phyloP scores from a whole-genome alignment of 1,284 basidiomycete species.

The Xerocomus amazonicus region DNA sequence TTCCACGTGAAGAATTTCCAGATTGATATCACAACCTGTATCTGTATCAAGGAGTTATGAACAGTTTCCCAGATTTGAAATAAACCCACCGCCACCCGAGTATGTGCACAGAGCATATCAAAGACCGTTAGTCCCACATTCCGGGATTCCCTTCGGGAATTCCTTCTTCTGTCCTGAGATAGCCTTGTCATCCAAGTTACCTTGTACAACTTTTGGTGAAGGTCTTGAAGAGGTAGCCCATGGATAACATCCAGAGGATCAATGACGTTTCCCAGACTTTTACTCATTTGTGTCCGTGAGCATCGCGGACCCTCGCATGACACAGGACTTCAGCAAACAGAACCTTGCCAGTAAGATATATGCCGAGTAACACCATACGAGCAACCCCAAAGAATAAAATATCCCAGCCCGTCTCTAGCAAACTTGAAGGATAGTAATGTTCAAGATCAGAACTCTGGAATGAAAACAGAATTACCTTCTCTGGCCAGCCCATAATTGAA shows the following conservation, averaged over 20 bases:
- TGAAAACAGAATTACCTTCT: conserved; percentile 50
- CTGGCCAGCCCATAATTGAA: conserved; percentile 97
- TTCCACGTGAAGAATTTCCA: conserved; percentile 96
- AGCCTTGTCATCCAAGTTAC: conserved; percentile 93
- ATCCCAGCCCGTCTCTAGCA: conserved; percentile 99
- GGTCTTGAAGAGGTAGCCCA: conserved; percentile 77
- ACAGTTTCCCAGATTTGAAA: neutral
- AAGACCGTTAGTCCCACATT: conserved; percentile 96
- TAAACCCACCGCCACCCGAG: conserved; percentile 71
- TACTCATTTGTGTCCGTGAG: conserved; percentile 98
- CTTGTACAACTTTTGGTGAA: conserved; percentile 86
- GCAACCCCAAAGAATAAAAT: conserved; percentile 99
- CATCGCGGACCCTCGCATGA: conserved; percentile 99
- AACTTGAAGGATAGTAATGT: conserved; percentile 83
- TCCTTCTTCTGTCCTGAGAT: conserved; percentile 97
- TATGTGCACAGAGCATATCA: conserved; percentile 96
- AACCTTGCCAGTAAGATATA: conserved; percentile 85
- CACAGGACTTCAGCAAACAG: conserved; percentile 98
- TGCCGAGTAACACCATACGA: conserved; percentile 94
- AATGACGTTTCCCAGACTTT: conserved; percentile 97
- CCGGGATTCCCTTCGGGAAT: conserved; percentile 98
- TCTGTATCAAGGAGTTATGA: conserved; percentile 36
- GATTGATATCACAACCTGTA: conserved; percentile 87
- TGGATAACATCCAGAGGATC: conserved; percentile 97
- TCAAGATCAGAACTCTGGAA: conserved; percentile 67